Conservation (phyloP, 2,329 filamentous ascomycete genomes). For the Sclerotinia sclerotiorum region DNA sequence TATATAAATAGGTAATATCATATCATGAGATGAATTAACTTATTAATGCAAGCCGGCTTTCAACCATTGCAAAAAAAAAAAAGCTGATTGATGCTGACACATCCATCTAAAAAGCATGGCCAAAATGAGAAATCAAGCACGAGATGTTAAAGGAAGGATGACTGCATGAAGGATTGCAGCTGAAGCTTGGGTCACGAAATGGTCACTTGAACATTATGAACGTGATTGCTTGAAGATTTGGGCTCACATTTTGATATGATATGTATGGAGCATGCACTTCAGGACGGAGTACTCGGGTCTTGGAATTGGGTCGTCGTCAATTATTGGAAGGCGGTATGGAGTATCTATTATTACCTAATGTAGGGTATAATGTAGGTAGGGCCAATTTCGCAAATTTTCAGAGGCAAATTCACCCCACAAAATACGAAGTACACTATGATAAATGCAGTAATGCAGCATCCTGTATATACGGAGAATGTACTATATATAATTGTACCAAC, state of each 20-base stretch:
- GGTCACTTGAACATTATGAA: constrained; percentile 18
- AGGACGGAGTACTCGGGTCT: neutral
- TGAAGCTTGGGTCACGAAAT: constrained; percentile 18
- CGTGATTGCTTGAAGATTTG: neutral
- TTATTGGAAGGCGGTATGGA: neutral
- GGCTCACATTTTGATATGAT: neutral
- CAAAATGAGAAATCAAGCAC: constrained; percentile 9
- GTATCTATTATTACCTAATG: too few relatives aligned
- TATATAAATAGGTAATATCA: too few relatives aligned
- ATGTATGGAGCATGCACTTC: neutral
- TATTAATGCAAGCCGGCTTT: neutral
- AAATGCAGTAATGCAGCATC: constrained; percentile 1
- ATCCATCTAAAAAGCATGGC: neutral
- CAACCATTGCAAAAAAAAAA: neutral
- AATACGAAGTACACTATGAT: neutral
- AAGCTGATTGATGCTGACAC: neutral
- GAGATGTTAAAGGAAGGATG: constrained; percentile 8
- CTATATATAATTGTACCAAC: neutral
- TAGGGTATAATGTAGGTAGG: neutral
- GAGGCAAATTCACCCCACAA: neutral
- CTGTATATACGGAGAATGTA: neutral
- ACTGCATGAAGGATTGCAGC: constrained; percentile 6
- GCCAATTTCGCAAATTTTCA: constrained; percentile 1
- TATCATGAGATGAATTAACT: neutral
- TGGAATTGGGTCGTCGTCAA: constrained; percentile 1